Base-by-base conservation (phyloP, 2,329 filamentous ascomycete genomes). In the Curvularia verruculosa region DNA sequence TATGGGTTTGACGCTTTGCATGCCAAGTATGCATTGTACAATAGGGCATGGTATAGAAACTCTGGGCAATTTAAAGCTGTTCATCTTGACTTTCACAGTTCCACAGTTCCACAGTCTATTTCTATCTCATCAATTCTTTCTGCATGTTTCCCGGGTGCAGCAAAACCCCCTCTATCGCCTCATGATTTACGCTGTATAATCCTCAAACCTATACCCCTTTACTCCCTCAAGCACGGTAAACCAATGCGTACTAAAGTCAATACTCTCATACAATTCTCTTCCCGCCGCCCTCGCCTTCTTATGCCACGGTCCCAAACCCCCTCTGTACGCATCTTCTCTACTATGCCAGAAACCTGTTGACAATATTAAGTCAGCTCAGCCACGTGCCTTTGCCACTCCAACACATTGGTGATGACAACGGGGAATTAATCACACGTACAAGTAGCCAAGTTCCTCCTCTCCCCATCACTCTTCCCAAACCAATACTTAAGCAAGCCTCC, bases 401-500 rank as follows among this genome's bases (percentile, higher is more conserved):
- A 24, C 52, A 44, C 49, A 15, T 21, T 18, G 34, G 9, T 18
- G 18, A 5, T 36, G 15, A 18, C 34, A 36, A 36, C 34, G 34
- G 13, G 7, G 9, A 29, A 48, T 12, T 19, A 37, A 48, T 26
- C 36, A 19, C 37, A 78, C 81, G 72, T 71, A 81, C 80, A 82
- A 47, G 92, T 96, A 41, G 93, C 93, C 68, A 97, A 77, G 78
- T 96, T 96, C 70, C 86, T 82, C 60, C 89, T 83, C 49, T 89
- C 81, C 41, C 75, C 79, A 77, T 96, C 87, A 19, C 89, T 88
- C 31, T 80, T 82, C 2, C 92, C 91, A 75, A 96, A 96, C 92
- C 93, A 96, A 77, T 97, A 96, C 76, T 96, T 96, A 71, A 96
- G 78, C 71, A 97, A 84, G 0, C 92, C 92, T 5, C 92, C 92